Conservation (phyloP, 805 yeast genomes). For the Candida broadrunensis region DNA sequence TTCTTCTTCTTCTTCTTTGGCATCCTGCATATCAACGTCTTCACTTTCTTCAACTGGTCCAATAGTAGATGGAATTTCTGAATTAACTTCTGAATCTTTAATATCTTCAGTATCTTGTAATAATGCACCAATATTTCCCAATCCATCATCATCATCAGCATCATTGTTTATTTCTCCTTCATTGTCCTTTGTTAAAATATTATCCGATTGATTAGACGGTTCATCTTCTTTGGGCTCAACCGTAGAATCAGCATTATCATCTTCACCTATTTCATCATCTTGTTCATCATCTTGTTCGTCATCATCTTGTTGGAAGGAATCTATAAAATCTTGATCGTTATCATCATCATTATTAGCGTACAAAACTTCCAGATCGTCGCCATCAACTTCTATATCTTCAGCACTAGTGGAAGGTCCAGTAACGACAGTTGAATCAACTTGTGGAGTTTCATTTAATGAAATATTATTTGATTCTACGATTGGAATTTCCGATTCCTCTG, state of each 20-base stretch:
- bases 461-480: no score
- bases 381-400: not conserved
- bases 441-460: no score
- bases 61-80: not conserved
- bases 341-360: constrained; percentile 3
- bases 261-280: constrained; percentile 1
- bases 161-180: not conserved
- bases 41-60: not conserved
- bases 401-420: no score
- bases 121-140: not conserved
- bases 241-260: not conserved
- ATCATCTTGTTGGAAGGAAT: not conserved
- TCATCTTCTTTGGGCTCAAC: constrained; percentile 1
- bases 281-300: not conserved
- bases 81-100: constrained; percentile 2
- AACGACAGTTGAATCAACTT: no score
- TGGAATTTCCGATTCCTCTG: no score
- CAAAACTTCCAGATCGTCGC: constrained; percentile 1
- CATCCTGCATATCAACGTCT: constrained; percentile 1
- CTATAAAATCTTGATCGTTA: not conserved
- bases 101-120: not conserved
- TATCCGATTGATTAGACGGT: not conserved
- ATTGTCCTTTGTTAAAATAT: not conserved
- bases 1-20: not conserved
- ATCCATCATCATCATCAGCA: not conserved